Evolutionary conservation across 805 yeast species (phyloP).

Genomic region (Yamadazyma laniorum): DNA sequence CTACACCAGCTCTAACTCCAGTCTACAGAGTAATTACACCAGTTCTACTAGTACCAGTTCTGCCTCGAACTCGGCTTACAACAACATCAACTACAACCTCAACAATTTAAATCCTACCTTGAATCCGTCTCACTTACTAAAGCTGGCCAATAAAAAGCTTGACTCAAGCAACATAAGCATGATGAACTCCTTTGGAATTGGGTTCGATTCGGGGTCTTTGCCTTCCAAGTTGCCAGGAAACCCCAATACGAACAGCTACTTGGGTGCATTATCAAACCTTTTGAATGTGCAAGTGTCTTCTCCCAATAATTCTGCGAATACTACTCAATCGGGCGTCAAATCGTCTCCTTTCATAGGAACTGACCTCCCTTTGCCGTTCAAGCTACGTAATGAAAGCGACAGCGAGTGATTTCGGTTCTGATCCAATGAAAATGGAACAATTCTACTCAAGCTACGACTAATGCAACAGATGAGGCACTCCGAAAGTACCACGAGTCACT

Average conservation of each 20-base stretch:
- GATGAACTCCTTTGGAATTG: constrained; percentile 1
- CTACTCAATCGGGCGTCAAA: not conserved
- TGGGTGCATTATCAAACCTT: constrained; percentile 4
- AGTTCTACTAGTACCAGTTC: not conserved
- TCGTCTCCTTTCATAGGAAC: constrained; percentile 6
- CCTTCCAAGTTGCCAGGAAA: not conserved
- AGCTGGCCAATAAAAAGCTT: constrained; percentile 9
- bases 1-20: constrained; percentile 5
- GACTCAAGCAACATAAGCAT: not conserved
- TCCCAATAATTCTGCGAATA: not conserved
- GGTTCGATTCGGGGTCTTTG: constrained; percentile 1
- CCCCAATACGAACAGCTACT: constrained; percentile 1
- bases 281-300: constrained; percentile 8
- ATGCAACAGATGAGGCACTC: too few relatives aligned
- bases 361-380: constrained; percentile 7
- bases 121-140: constrained; percentile 27
- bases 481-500: too few relatives aligned
- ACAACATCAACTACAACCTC: constrained; percentile 1
- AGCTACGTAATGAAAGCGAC: constrained; percentile 8
- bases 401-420: constrained; percentile 4
- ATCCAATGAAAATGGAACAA: too few relatives aligned
- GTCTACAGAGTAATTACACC: constrained; percentile 1
- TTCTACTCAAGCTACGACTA: too few relatives aligned
- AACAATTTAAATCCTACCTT: constrained; percentile 15
- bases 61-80: constrained; percentile 1